A percentile compares a stretch with the other conserved stretches of the same genome.
These are phyloP conservation scores for Allium fistulosum DNA, from an alignment of 106 monocot genomes.

Conservation along the genomic window DNA sequence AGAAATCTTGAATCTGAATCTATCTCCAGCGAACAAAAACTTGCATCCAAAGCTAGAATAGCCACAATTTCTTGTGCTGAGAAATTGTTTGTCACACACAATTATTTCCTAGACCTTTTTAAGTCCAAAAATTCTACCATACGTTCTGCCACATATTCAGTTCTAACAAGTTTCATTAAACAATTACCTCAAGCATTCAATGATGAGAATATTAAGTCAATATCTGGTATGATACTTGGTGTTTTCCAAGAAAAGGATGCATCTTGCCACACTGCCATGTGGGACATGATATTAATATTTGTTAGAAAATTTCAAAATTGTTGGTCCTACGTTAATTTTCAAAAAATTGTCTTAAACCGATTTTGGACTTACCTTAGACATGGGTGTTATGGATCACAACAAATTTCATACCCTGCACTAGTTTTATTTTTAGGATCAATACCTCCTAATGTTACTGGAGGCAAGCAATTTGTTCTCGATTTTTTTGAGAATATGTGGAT, in stretches of 20 bases:
- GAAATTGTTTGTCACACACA: constrained; percentile 51
- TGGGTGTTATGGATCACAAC: constrained; percentile 84
- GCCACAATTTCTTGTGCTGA: constrained; percentile 47
- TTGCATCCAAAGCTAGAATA: constrained; percentile 37
- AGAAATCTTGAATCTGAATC: constrained; percentile 29
- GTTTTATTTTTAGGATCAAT: constrained; percentile 58
- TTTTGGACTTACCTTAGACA: constrained; percentile 73
- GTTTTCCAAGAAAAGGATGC: constrained; percentile 81
- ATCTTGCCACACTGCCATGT: constrained; percentile 92
- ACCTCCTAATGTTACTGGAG: constrained; percentile 39
- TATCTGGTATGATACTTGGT: constrained; percentile 67
- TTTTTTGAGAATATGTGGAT: constrained; percentile 81
- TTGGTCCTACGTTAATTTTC: constrained; percentile 56
- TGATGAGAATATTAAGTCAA: constrained; percentile 48
- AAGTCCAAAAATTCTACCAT: constrained; percentile 63
- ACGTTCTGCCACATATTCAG: constrained; percentile 77
- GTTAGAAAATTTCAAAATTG: constrained; percentile 57
- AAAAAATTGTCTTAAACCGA: constrained; percentile 39
- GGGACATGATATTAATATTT: constrained; percentile 83
- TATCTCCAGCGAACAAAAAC: constrained; percentile 26
- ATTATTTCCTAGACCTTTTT: constrained; percentile 66
- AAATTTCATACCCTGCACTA: constrained; percentile 68
- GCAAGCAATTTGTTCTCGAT: constrained; percentile 48
- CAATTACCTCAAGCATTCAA: constrained; percentile 54
- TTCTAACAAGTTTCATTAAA: constrained; percentile 59